phyloP scores from a whole-genome alignment of 306 rosid genomes.

The Malus sieversii region DNA sequence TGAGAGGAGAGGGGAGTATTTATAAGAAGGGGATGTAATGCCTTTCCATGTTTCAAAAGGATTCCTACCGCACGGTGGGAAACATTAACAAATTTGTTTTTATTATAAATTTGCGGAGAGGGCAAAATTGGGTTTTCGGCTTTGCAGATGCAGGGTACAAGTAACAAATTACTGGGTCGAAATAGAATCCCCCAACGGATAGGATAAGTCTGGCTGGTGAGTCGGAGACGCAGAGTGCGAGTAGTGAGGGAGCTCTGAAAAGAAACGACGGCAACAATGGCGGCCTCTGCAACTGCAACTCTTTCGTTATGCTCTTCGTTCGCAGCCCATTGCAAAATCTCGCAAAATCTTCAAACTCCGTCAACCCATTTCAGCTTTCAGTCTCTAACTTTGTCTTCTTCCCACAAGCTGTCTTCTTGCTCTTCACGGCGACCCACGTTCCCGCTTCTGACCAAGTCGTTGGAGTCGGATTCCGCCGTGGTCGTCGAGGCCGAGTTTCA shows the following conservation, averaged over 20 bases:
- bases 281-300: constrained; percentile 51
- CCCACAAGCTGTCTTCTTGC: constrained; percentile 33
- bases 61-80: background rate
- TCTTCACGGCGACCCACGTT: constrained; percentile 33
- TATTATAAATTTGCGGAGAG: background rate
- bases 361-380: constrained; percentile 18
- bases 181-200: background rate
- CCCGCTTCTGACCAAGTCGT: constrained; percentile 35
- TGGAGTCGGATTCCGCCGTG: constrained; percentile 26
- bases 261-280: constrained; percentile 29
- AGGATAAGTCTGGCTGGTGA: background rate
- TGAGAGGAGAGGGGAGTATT: background rate
- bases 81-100: background rate
- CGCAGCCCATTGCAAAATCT: constrained; percentile 46
- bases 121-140: background rate
- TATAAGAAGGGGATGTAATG: background rate
- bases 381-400: constrained; percentile 35
- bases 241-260: background rate
- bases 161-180: background rate
- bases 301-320: constrained; percentile 58
- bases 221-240: background rate
- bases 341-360: constrained; percentile 21
- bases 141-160: background rate
- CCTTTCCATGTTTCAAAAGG: background rate
- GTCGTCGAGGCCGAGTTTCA: constrained; percentile 5